Base-by-base conservation (phyloP, 2,329 filamentous ascomycete species). In the Aspergillus fumigatiaffinis region DNA sequence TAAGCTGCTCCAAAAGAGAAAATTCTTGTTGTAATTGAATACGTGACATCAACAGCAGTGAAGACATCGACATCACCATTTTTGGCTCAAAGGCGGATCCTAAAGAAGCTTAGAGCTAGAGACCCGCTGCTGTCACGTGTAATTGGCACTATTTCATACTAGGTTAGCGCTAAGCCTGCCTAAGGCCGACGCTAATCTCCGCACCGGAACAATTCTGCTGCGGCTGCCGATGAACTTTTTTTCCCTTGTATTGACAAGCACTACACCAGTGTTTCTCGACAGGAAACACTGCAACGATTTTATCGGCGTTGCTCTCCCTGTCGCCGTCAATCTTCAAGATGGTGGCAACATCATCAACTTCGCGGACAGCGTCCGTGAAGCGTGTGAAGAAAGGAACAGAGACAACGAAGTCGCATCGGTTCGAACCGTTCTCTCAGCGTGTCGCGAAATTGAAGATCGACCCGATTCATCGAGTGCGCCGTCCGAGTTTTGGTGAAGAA, bases 401-500 rank as follows among this genome's bases (percentile, higher is more conserved):
- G 52, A 90, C 92, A 65, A 87, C 88, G 60, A 92, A 91, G 71
- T 89, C 91, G 53, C 91, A 97, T 77, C 84, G 90, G 72, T 97
- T 91, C 85, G 89, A 97, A 77, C 88, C 90, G 61, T 97, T 97
- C 77, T 90, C 88, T 58, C 85, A 88, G 71, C 94, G 95, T 74
- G 90, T 97, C 73, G 86, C 90, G 62, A 94, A 92, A 74, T 84
- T 97, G 70, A 94, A 91, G 76, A 88, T 99, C 77, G 93, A 99
- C 69, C 94, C 94, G 49, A 84, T 99, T 65, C 91, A 94, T 75
- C 88, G 88, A 77, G 89, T 95, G 67, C 90, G 92, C 75, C 88
- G 89, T 42, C 72, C 72, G 85, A 95, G 78, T 87, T 86, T 94
- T 77, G 89, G 92, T 60, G 85, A 88, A 79, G 88, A 92, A 73